Evolutionary conservation across 805 yeast species (phyloP), one percentile per base, ranked within the genome.

Genomic region (Spencermartinsiella europaea): DNA sequence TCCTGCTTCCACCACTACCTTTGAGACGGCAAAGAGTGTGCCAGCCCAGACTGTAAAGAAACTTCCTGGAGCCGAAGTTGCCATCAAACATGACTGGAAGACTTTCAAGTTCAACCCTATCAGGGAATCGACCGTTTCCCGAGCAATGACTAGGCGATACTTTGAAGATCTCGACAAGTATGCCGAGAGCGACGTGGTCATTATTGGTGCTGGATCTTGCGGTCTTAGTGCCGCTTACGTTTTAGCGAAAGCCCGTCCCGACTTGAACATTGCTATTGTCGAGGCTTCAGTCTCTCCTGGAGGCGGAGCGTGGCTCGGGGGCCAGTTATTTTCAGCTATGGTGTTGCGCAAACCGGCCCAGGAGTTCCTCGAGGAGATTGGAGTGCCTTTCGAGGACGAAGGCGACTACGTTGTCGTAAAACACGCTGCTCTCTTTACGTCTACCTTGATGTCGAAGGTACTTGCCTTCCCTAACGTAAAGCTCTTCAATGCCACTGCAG

Each of bases 271-370:
- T 53, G 86, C 87, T 50, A 79, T 81, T 52, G 74, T 83, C 48
- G 91, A 83, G 67, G 81, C 86, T 31, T 74, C 76, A 52, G 86
- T 83, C n/a, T 74, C 85, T 28, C 83, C 85, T 46, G 90, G 90
- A 48, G 91, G 90, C 52, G 91, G 91, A 22, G 79, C 84, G 48
- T 82, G 85, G 81, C 70, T 83, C 40, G 87, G 87, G 46, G 91
- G 89, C 10, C 87, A 81, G 63, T 69, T 83, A 51, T 81, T 83
- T 64, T 77, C 84, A 22, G 88, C 89, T 34, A 83, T 83, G 89
- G 79, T 83, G 44, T 70, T 82, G 74, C 77, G 90, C 67, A 83
- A 83, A 66, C 90, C 89, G 16, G 85, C 89, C n/a, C 80, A 83
- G 50, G 59, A 72, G 50, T 83, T 83, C 67, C 71, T 83, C 62